These are phyloP conservation scores for Corynascus novoguineensis DNA, from an alignment of 495 filamentous ascomycete genomes.

Conservation along the genomic window DNA sequence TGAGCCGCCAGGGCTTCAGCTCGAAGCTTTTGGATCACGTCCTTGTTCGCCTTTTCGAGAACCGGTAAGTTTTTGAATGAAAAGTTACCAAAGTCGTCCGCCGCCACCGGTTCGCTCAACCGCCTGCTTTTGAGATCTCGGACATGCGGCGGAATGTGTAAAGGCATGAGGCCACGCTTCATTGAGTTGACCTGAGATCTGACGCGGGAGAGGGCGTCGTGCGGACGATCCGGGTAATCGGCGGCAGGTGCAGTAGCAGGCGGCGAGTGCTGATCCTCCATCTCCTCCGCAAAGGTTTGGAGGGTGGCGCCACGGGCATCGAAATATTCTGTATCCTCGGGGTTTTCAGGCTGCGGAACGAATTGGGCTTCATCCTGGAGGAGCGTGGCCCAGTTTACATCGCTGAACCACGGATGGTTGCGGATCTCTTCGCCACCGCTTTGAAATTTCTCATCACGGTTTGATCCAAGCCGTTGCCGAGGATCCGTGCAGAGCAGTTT, in stretches of 20 bases:
- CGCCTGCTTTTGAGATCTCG: slow-evolving; percentile 79
- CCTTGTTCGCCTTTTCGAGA: slow-evolving; percentile 96
- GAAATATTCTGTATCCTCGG: slow-evolving; percentile 97
- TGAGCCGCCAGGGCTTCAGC: slow-evolving; percentile 77
- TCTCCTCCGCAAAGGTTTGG: slow-evolving; percentile 83
- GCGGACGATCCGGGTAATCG: slow-evolving; percentile 78
- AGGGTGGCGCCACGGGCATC: slow-evolving; percentile 85
- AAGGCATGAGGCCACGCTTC: slow-evolving; percentile 86
- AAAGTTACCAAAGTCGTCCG: slow-evolving; percentile 94
- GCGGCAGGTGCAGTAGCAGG: slow-evolving; percentile 56
- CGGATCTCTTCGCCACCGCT: slow-evolving; percentile 88
- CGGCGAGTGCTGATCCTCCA: slow-evolving; percentile 83
- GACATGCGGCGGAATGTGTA: slow-evolving; percentile 95
- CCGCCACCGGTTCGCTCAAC: slow-evolving; percentile 80
- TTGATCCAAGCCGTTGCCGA: slow-evolving; percentile 73
- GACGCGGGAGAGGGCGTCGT: slow-evolving; percentile 89
- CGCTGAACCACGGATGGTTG: slow-evolving; percentile 80
- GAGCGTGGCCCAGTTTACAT: slow-evolving; percentile 82
- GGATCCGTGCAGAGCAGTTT: slow-evolving; percentile 79
- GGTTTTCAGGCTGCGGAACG: slow-evolving; percentile 86
- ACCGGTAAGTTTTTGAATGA: slow-evolving; percentile 96
- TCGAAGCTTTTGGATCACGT: slow-evolving; percentile 91
- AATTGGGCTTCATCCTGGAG: slow-evolving; percentile 92
- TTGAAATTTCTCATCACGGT: slow-evolving; percentile 68
- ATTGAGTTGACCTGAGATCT: slow-evolving; percentile 71